These are phyloP conservation scores for Aspergillus haitiensis DNA, from an alignment of 495 filamentous ascomycete genomes.

Conservation along the genomic window DNA sequence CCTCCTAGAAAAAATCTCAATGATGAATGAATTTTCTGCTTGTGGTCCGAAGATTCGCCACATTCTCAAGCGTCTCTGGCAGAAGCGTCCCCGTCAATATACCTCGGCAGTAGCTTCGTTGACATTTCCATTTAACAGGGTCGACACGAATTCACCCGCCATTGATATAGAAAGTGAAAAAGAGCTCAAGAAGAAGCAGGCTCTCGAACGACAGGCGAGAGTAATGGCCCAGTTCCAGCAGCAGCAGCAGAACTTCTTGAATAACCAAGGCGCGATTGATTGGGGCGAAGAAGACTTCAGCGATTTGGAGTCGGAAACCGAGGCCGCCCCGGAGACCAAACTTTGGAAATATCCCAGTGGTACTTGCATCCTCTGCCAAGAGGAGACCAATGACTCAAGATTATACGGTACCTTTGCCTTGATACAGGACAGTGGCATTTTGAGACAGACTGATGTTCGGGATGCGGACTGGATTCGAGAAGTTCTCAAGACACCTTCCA, in stretches of 20 bases:
- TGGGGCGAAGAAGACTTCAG: conserved; percentile 81
- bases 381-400: conserved; percentile 85
- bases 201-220: conserved; percentile 80
- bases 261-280: conserved; percentile 78
- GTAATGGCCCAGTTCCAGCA: conserved; percentile 98
- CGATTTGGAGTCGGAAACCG: conserved; percentile 59
- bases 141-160: conserved; percentile 59
- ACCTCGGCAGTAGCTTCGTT: conserved; percentile 56
- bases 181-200: conserved; percentile 84
- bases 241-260: conserved; percentile 91
- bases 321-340: conserved; percentile 60
- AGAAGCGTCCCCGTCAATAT: conserved; percentile 72
- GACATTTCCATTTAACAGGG: conserved; percentile 52
- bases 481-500: conserved; percentile 70
- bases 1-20: conserved; percentile 70
- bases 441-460: conserved; percentile 79
- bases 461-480: conserved; percentile 85
- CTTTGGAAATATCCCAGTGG: conserved; percentile 92
- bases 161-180: conserved; percentile 66
- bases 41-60: conserved; percentile 83
- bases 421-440: conserved; percentile 80
- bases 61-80: conserved; percentile 82
- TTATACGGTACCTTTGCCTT: conserved; percentile 91
- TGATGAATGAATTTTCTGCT: conserved; percentile 69
- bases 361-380: conserved; percentile 94